Evolutionary conservation across 1,139 yeast species (phyloP).

Genomic region (Wickerhamomyces sp.): DNA sequence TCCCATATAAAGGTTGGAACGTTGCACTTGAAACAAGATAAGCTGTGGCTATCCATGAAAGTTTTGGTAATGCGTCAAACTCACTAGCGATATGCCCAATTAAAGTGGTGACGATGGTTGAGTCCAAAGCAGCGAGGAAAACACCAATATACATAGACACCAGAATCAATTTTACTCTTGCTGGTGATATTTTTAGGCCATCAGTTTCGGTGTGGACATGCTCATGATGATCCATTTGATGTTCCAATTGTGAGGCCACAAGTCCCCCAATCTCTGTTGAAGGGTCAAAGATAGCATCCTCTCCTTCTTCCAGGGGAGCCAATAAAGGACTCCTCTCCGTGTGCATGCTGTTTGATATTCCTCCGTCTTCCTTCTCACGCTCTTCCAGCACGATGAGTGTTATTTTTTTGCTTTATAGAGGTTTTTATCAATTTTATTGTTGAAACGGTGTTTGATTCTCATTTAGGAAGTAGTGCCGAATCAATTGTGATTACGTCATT

Average conservation of each 20-base stretch:
- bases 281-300: constrained; percentile 22
- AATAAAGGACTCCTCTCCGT: constrained; percentile 16
- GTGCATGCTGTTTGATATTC: background rate
- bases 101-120: constrained; percentile 51
- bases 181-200: constrained; percentile 5
- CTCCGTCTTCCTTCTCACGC: too few relatives aligned
- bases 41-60: constrained; percentile 56
- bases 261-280: constrained; percentile 27
- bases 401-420: too few relatives aligned
- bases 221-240: constrained; percentile 16
- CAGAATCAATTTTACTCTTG: constrained; percentile 21
- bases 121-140: constrained; percentile 50
- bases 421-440: too few relatives aligned
- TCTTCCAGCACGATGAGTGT: too few relatives aligned
- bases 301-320: constrained; percentile 4
- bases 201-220: constrained; percentile 9
- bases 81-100: constrained; percentile 54
- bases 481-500: too few relatives aligned
- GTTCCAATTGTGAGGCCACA: constrained; percentile 27
- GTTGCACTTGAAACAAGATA: constrained; percentile 52
- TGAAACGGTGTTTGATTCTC: too few relatives aligned
- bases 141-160: constrained; percentile 37
- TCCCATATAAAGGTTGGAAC: constrained; percentile 73
- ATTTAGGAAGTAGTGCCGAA: too few relatives aligned
- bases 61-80: constrained; percentile 42